phyloP scores from a whole-genome alignment of 768 basidiomycete genomes.

The Pholiota conissans region DNA sequence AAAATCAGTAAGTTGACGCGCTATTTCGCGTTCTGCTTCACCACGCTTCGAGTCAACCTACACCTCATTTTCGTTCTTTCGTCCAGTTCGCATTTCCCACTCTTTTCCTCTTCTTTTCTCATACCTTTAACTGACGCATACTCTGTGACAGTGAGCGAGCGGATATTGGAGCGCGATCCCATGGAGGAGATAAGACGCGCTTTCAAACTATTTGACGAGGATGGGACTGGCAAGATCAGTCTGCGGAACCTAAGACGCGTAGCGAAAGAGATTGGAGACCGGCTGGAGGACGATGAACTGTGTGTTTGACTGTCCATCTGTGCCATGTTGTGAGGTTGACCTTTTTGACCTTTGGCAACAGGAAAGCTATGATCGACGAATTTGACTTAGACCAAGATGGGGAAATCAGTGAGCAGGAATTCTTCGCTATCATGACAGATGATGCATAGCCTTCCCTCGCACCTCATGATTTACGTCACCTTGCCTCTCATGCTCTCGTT shows the following conservation, averaged over 20 bases:
- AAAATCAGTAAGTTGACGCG: slow-evolving; percentile 75
- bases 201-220: slow-evolving; percentile 96
- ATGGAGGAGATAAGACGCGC: slow-evolving; percentile 95
- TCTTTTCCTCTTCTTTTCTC: background rate
- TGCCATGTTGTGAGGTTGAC: too few species aligned
- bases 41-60: background rate
- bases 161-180: slow-evolving; percentile 91
- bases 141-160: slow-evolving; percentile 76
- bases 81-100: background rate
- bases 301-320: slow-evolving; percentile 42
- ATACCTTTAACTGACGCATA: slow-evolving; percentile 6
- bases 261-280: slow-evolving; percentile 95
- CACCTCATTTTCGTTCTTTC: background rate
- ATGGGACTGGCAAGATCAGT: slow-evolving; percentile 92
- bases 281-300: slow-evolving; percentile 95
- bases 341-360: slow-evolving; percentile 30
- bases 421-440: slow-evolving; percentile 96
- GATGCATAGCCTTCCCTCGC: slow-evolving; percentile 53
- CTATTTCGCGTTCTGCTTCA: background rate
- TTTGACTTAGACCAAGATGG: slow-evolving; percentile 99
- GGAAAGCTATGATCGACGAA: slow-evolving; percentile 99
- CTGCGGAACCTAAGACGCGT: slow-evolving; percentile 89
- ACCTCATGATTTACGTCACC: background rate
- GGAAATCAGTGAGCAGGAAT: slow-evolving; percentile 95
- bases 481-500: slow-evolving; percentile 17